Conservation (phyloP, 1,139 yeast species). For the Candida smagusa region DNA sequence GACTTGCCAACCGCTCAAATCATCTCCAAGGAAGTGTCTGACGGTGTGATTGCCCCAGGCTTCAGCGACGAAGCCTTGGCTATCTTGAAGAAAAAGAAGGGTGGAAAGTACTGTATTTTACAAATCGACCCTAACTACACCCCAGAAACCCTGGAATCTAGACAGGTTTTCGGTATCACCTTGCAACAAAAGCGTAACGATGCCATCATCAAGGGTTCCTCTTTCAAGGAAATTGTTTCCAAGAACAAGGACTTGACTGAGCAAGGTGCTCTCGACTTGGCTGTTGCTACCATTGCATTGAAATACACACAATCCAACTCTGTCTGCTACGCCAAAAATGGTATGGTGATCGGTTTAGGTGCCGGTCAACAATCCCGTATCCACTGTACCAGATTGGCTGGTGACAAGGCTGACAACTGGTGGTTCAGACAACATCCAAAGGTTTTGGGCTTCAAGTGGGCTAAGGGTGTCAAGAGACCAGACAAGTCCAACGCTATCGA, state of each 20-base stretch:
- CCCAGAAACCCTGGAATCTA: constrained; percentile 78
- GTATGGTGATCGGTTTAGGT: constrained; percentile 98
- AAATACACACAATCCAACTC: constrained; percentile 98
- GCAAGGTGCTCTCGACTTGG: constrained; percentile 88
- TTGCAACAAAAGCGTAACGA: constrained; percentile 97
- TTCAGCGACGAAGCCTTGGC: constrained; percentile 89
- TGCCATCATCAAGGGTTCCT: constrained; percentile 81
- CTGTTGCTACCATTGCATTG: constrained; percentile 94
- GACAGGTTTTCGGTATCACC: constrained; percentile 95
- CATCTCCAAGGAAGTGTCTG: constrained; percentile 95
- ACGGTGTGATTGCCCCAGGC: constrained; percentile 98
- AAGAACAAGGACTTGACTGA: constrained; percentile 82
- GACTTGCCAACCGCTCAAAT: constrained; percentile 96
- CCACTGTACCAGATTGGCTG: constrained; percentile 98
- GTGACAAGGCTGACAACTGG: constrained; percentile 99
- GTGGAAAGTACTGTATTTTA: constrained; percentile 93
- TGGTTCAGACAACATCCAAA: constrained; percentile 98
- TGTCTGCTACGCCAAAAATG: constrained; percentile 96
- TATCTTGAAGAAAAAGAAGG: constrained; percentile 86
- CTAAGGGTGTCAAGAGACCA: constrained; percentile 97
- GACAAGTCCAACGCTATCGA: constrained; percentile 98
- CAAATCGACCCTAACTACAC: constrained; percentile 93
- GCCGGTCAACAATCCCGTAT: constrained; percentile 99
- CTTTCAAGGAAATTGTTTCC: constrained; percentile 90
- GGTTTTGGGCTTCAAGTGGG: constrained; percentile 93